Conservation (phyloP, 352 stramenopile genomes). For the Plasmopara muralis region DNA sequence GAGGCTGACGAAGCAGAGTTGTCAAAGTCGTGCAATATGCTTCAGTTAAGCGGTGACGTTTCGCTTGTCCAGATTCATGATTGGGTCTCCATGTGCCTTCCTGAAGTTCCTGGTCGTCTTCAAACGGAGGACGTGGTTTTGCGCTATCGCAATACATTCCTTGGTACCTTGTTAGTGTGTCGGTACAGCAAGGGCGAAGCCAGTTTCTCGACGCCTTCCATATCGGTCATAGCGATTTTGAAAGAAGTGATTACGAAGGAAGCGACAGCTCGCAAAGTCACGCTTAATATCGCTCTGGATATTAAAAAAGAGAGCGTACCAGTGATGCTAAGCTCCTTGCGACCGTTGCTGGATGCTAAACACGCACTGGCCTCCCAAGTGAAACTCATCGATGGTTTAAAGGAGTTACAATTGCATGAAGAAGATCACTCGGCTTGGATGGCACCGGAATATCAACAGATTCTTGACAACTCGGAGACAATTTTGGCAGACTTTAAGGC, state of each 20-base stretch:
- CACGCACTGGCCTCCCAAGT: constrained; percentile 66
- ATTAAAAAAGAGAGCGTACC: constrained; percentile 74
- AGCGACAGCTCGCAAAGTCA: constrained; percentile 68
- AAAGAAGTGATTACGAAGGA: constrained; percentile 85
- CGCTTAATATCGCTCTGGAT: constrained; percentile 72
- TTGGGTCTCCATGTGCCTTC: constrained; percentile 74
- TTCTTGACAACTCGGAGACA: constrained; percentile 53
- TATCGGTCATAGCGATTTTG: constrained; percentile 78
- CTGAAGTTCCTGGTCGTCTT: constrained; percentile 62
- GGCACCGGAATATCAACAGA: constrained; percentile 72
- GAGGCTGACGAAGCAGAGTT: constrained; percentile 51
- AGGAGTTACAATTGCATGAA: constrained; percentile 78
- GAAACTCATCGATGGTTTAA: constrained; percentile 80
- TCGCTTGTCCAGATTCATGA: constrained; percentile 83
- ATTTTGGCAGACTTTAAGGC: constrained; percentile 73
- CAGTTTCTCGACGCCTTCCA: constrained; percentile 66
- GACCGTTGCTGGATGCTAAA: constrained; percentile 61
- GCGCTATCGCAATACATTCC: constrained; percentile 73
- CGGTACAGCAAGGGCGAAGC: constrained; percentile 70
- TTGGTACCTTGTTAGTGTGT: constrained; percentile 67
- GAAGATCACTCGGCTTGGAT: constrained; percentile 68
- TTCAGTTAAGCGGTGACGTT: constrained; percentile 70
- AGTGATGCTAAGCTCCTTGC: constrained; percentile 58
- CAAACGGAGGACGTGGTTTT: constrained; percentile 66
- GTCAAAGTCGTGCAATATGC: constrained; percentile 46